Evolutionary conservation across 75 land plant genomes (phyloP).

Genomic region (Picea sitchensis): DNA sequence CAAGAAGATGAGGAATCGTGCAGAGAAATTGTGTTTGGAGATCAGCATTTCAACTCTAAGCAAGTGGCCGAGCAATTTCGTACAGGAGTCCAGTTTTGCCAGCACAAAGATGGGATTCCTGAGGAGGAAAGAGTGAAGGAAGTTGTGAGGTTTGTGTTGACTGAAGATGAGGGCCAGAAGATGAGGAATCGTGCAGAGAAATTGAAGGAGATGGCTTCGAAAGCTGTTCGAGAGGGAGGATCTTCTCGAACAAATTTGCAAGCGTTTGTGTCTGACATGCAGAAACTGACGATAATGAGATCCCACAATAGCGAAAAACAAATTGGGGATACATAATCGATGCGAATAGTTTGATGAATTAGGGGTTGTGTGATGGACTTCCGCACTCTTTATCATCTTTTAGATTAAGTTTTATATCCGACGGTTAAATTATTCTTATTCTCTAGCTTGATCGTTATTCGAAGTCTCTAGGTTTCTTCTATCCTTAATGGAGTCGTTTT

Average conservation of each 20-base stretch:
- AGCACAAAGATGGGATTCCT: not conserved
- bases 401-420: too few relatives aligned
- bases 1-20: conserved; percentile 39
- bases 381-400: too few relatives aligned
- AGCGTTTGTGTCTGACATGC: conserved; percentile 22
- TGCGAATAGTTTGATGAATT: too few relatives aligned
- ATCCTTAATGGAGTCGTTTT: too few relatives aligned
- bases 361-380: too few relatives aligned
- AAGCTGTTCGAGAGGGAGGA: conserved; percentile 45
- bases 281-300: not conserved
- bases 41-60: conserved; percentile 9
- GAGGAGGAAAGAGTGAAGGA: not conserved
- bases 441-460: too few relatives aligned
- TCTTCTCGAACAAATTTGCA: conserved; percentile 44
- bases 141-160: not conserved
- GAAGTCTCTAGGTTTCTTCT: too few relatives aligned
- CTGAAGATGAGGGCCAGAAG: conserved; percentile 24
- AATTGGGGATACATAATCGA: too few relatives aligned
- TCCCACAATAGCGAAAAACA: too few relatives aligned
- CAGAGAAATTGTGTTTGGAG: conserved; percentile 29
- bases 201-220: conserved; percentile 44
- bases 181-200: conserved; percentile 35
- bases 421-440: too few relatives aligned
- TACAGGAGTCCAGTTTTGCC: not conserved
- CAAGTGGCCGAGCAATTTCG: not conserved